Conservation (phyloP, 2,329 filamentous ascomycete species). For the Falciphora oryzae region DNA sequence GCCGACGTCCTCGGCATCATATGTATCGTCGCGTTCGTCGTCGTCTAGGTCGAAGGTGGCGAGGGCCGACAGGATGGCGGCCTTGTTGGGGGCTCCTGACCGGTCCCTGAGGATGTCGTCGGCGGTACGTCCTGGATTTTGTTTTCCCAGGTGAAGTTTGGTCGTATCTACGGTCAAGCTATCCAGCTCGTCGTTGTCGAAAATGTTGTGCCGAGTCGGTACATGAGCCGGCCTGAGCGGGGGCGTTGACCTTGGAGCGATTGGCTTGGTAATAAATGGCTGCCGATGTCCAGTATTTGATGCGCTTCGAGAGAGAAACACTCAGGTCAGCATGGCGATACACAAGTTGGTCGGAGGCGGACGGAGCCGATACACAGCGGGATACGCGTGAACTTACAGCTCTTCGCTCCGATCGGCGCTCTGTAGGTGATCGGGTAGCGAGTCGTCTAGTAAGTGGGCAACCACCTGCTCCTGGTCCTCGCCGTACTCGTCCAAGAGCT, state of each 20-base stretch:
- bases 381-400: slow-evolving; percentile 37
- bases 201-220: slow-evolving; percentile 64
- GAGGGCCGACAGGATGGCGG: slow-evolving; percentile 80
- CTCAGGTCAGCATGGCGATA: slow-evolving; percentile 18
- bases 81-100: slow-evolving; percentile 64
- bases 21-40: slow-evolving; percentile 95
- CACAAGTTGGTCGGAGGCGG: background rate
- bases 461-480: slow-evolving; percentile 76
- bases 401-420: slow-evolving; percentile 58
- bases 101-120: slow-evolving; percentile 65
- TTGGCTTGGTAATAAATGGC: slow-evolving; percentile 17
- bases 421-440: slow-evolving; percentile 63
- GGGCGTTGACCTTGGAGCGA: slow-evolving; percentile 33
- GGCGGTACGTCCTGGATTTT: slow-evolving; percentile 56
- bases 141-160: slow-evolving; percentile 75
- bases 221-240: slow-evolving; percentile 48
- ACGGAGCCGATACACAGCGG: no score
- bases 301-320: slow-evolving; percentile 13
- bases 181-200: slow-evolving; percentile 76
- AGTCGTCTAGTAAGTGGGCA: slow-evolving; percentile 73
- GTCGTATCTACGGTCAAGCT: slow-evolving; percentile 59
- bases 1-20: slow-evolving; percentile 87
- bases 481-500: slow-evolving; percentile 71
- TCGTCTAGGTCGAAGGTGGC: slow-evolving; percentile 89
- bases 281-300: slow-evolving; percentile 16